A percentile compares a stretch with the other conserved stretches of the same genome.
phyloP scores from a whole-genome alignment of 306 rosid species.

The Malus orientalis region DNA sequence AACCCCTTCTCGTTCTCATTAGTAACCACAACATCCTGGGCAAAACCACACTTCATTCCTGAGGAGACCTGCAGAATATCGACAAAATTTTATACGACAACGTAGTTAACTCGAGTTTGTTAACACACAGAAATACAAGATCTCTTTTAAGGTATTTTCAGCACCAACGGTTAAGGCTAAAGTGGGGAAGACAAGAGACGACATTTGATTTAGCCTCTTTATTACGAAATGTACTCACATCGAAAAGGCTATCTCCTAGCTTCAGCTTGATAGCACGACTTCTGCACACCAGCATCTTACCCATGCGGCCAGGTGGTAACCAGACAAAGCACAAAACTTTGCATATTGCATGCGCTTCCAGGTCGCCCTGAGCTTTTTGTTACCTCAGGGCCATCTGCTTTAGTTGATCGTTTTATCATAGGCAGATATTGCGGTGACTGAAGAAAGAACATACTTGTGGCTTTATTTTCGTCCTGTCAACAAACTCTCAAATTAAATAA shows the following conservation, averaged over 20 bases:
- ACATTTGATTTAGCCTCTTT: not conserved
- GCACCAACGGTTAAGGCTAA: not conserved
- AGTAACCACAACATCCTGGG: slow-evolving; percentile 60
- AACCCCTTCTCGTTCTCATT: slow-evolving; percentile 52
- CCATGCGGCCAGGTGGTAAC: slow-evolving; percentile 68
- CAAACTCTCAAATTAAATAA: slow-evolving; percentile 20
- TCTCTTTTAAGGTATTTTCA: not conserved
- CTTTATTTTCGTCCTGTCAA: slow-evolving; percentile 69
- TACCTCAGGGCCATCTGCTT: slow-evolving; percentile 18
- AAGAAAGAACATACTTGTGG: slow-evolving; percentile 48
- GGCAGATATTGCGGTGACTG: slow-evolving; percentile 55
- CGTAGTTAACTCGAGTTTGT: not conserved
- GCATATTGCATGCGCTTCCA: slow-evolving; percentile 7
- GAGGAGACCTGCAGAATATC: slow-evolving; percentile 50
- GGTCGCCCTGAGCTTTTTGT: slow-evolving; percentile 20
- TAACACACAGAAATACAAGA: not conserved
- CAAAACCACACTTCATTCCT: slow-evolving; percentile 59
- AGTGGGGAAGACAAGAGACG: not conserved
- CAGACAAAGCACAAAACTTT: slow-evolving; percentile 32
- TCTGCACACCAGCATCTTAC: slow-evolving; percentile 73
- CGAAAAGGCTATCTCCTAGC: slow-evolving; percentile 65
- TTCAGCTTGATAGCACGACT: slow-evolving; percentile 79
- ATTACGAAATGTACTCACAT: slow-evolving; percentile 42
- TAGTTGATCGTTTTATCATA: slow-evolving; percentile 20
- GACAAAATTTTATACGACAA: not conserved